Evolutionary conservation across 345 rosid genomes (phyloP).

Genomic region (Corchorus olitorius): DNA sequence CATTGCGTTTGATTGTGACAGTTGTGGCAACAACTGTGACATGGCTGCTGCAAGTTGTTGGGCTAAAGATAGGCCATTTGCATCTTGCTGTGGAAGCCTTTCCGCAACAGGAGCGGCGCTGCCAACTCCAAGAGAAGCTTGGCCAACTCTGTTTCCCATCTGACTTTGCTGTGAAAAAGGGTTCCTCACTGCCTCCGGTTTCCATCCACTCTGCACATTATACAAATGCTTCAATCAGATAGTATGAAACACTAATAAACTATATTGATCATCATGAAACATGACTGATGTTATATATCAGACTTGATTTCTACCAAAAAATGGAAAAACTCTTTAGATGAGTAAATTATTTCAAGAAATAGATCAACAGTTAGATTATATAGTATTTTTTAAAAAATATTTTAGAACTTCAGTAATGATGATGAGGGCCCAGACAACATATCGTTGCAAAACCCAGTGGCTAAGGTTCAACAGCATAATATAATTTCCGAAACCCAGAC

Average conservation of each 20-base stretch:
- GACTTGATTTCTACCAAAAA: too few species aligned
- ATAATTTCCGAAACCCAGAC: not conserved
- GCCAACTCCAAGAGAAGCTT: constrained; percentile 18
- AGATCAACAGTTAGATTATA: not conserved
- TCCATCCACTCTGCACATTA: constrained; percentile 73
- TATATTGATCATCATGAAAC: not conserved
- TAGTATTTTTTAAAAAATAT: not conserved
- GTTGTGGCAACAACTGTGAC: constrained; percentile 32
- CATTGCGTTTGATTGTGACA: constrained; percentile 29
- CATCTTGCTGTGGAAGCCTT: constrained; percentile 36
- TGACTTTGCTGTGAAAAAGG: constrained; percentile 61
- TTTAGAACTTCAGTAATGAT: not conserved
- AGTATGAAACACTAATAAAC: not conserved
- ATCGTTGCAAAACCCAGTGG: not conserved
- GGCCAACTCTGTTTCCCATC: constrained; percentile 34
- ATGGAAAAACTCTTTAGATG: too few species aligned
- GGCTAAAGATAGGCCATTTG: constrained; percentile 29
- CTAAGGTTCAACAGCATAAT: not conserved
- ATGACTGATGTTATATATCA: not conserved
- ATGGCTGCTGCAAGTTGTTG: constrained; percentile 43
- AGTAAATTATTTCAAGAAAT: not conserved
- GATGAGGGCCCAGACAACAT: not conserved
- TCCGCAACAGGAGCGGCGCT: constrained; percentile 2
- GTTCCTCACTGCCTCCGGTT: constrained; percentile 53
- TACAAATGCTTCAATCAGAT: not conserved